Percentiles rank a stretch among this genome's conserved stretches.
Conservation (phyloP, 2,329 filamentous ascomycete genomes). For the Sordariomycetes sp. region DNA sequence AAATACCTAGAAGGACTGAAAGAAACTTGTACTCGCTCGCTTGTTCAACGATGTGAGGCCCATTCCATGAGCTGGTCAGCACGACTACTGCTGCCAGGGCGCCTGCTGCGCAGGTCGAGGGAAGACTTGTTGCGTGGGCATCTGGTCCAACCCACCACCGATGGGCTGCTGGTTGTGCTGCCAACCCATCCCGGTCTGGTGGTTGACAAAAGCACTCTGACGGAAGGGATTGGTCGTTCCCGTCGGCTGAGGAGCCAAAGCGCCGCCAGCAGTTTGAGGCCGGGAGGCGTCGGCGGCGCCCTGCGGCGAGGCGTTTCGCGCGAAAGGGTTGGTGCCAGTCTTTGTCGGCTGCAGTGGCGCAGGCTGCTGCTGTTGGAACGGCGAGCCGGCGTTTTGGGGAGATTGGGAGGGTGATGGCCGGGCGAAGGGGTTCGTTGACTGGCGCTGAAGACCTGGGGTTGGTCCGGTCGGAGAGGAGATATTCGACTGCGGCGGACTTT, state of each 20-base stretch:
- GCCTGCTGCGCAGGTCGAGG: constrained; percentile 63
- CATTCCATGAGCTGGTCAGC: not conserved
- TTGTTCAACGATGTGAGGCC: not conserved
- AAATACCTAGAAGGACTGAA: constrained; percentile 2
- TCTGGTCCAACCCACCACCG: constrained; percentile 69
- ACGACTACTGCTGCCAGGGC: constrained; percentile 48
- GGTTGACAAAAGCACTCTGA: constrained; percentile 83
- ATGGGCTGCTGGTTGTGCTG: constrained; percentile 71
- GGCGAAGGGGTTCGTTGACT: constrained; percentile 83
- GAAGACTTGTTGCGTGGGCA: constrained; percentile 77
- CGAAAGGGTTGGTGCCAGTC: constrained; percentile 53
- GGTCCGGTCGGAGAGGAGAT: constrained; percentile 30
- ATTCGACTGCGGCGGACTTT: constrained; percentile 5
- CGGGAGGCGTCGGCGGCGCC: constrained; percentile 24
- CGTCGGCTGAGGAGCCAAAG: constrained; percentile 66
- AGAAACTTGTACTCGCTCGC: constrained; percentile 4
- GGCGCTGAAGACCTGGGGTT: constrained; percentile 37
- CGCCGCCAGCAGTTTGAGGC: constrained; percentile 33
- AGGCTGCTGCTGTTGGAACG: constrained; percentile 33
- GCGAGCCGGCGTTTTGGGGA: constrained; percentile 27
- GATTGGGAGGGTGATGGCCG: constrained; percentile 42
- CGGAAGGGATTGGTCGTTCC: constrained; percentile 93
- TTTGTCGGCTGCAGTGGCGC: constrained; percentile 35
- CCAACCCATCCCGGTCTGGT: constrained; percentile 82
- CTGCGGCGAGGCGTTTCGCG: constrained; percentile 28